Conservation (phyloP, 495 filamentous ascomycete species). For the Annulohypoxylon moriforme region DNA sequence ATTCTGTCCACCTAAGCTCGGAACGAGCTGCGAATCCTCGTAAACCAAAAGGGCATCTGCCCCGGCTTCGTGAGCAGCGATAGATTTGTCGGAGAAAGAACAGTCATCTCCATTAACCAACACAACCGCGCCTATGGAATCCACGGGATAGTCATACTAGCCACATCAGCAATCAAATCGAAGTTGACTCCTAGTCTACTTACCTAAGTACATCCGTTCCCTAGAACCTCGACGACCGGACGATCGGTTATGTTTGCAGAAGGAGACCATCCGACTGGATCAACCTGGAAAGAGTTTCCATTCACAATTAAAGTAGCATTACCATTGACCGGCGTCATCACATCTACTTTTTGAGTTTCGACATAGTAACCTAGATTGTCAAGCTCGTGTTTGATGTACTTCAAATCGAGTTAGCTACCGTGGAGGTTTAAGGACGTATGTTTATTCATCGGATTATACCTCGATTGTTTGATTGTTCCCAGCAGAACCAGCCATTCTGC, state of each 20-base stretch:
- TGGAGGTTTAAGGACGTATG: background rate
- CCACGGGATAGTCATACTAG: conserved; percentile 61
- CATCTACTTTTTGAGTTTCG: conserved; percentile 30
- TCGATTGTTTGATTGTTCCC: conserved; percentile 32
- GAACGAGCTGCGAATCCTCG: conserved; percentile 61
- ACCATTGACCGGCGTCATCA: conserved; percentile 5
- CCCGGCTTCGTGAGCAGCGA: conserved; percentile 58
- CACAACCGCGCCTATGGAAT: conserved; percentile 61
- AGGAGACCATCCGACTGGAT: conserved; percentile 35
- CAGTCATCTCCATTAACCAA: conserved; percentile 66
- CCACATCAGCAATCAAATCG: conserved; percentile 2
- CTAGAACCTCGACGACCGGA: conserved; percentile 19
- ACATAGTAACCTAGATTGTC: conserved; percentile 31
- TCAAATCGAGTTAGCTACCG: background rate
- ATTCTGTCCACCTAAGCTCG: conserved; percentile 59
- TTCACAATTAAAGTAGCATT: conserved; percentile 12
- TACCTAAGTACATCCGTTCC: conserved; percentile 16
- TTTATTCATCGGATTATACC: conserved; percentile 1
- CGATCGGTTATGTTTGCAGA: background rate
- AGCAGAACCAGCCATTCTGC: conserved; percentile 23
- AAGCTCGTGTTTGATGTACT: conserved; percentile 36
- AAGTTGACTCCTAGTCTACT: background rate
- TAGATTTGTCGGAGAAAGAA: conserved; percentile 64
- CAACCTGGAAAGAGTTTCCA: background rate
- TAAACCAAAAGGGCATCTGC: conserved; percentile 65